Evolutionary conservation across 805 yeast species (phyloP).

Genomic region (Starmerella asiatica): DNA sequence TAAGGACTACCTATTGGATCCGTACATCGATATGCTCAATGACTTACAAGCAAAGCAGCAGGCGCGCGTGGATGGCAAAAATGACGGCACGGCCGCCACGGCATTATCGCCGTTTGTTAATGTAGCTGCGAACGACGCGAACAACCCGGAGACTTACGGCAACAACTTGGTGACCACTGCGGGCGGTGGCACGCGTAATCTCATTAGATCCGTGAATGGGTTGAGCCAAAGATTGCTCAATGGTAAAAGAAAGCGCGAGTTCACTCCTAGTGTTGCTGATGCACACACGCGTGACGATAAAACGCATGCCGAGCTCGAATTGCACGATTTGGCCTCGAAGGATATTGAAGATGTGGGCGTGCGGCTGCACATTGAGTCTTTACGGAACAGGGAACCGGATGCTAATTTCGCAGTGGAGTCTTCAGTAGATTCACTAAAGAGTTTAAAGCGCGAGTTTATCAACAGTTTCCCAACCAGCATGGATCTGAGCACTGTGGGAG

Average conservation of each 20-base stretch:
- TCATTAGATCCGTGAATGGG: slow-evolving; percentile 79
- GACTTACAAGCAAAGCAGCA: slow-evolving; percentile 37
- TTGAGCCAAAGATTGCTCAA: slow-evolving; percentile 69
- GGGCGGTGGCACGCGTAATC: slow-evolving; percentile 38
- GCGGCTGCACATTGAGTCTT: slow-evolving; percentile 7
- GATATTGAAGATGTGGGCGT: slow-evolving; percentile 5
- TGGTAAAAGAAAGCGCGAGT: slow-evolving; percentile 22
- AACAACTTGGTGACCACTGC: slow-evolving; percentile 54
- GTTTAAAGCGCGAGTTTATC: not conserved
- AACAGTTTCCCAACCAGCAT: slow-evolving; percentile 23
- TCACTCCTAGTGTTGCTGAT: slow-evolving; percentile 30
- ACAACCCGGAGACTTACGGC: slow-evolving; percentile 63
- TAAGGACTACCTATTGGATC: slow-evolving; percentile 74
- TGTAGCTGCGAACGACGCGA: slow-evolving; percentile 65
- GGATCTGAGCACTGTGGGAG: slow-evolving; percentile 65
- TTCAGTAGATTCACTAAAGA: not conserved
- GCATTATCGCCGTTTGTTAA: slow-evolving; percentile 46
- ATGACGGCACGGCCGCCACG: slow-evolving; percentile 32
- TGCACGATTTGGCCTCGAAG: slow-evolving; percentile 21
- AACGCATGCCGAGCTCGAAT: slow-evolving; percentile 21
- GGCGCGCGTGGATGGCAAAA: slow-evolving; percentile 11
- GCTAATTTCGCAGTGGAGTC: not conserved
- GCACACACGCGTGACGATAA: slow-evolving; percentile 20
- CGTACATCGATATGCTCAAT: slow-evolving; percentile 59
- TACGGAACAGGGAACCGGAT: not conserved